A percentile compares a stretch with the other conserved stretches of the same genome.
Evolutionary conservation across 2,329 filamentous ascomycete species (phyloP).

Genomic region (Pseudocercospora musae): DNA sequence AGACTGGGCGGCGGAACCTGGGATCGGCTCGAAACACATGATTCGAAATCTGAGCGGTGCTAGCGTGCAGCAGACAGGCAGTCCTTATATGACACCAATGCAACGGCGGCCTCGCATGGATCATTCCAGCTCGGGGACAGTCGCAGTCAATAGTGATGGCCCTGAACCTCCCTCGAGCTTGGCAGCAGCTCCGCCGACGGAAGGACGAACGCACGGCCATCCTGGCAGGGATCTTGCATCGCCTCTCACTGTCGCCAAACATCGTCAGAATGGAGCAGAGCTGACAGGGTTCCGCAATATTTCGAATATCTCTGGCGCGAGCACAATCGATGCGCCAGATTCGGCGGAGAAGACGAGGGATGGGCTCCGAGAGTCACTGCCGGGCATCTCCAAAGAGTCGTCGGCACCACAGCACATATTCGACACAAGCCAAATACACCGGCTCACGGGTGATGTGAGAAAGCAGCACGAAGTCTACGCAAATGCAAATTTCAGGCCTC

Average conservation of each 20-base stretch:
- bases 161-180: constrained; percentile 33
- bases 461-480: constrained; percentile 24
- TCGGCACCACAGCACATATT: constrained; percentile 27
- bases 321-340: constrained; percentile 34
- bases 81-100: constrained; percentile 33
- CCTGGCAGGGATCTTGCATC: constrained; percentile 19
- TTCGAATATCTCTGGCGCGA: constrained; percentile 39
- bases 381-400: constrained; percentile 20
- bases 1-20: constrained; percentile 33
- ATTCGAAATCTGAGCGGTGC: constrained; percentile 29
- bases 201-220: constrained; percentile 18
- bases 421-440: constrained; percentile 28
- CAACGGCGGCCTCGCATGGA: constrained; percentile 26
- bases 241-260: constrained; percentile 29
- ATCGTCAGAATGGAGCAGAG: constrained; percentile 25
- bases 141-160: constrained; percentile 27
- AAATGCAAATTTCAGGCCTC: constrained; percentile 25
- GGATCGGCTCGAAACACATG: constrained; percentile 20
- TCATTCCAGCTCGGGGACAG: constrained; percentile 28
- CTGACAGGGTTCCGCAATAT: constrained; percentile 36
- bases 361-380: constrained; percentile 9
- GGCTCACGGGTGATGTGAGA: constrained; percentile 18
- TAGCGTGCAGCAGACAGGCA: constrained; percentile 14
- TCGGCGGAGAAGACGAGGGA: constrained; percentile 23
- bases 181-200: constrained; percentile 30